Base-by-base conservation (phyloP, 2,329 filamentous ascomycete species). In the Aspergillus persii region DNA sequence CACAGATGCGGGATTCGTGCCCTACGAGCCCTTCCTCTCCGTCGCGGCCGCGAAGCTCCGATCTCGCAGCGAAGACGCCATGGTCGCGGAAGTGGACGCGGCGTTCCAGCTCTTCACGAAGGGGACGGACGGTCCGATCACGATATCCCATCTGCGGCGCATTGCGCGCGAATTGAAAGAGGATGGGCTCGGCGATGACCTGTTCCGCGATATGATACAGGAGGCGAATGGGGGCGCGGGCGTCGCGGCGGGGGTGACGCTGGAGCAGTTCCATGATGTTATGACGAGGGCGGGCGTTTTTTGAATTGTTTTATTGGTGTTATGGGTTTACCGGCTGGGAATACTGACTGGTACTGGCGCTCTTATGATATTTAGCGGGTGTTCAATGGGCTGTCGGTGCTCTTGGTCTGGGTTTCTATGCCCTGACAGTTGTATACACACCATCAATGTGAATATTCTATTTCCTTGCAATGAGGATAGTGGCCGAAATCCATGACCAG, bases 181-280 rank as follows among this genome's bases (percentile, higher is more conserved):
- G 77, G 91, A 88, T 54, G 67, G 62, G 62, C 88, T 96, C 27
- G 85, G 86, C 60, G 95, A 98, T 69, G 88, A 91, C 52, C 77
- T 96, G 71, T 79, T 99, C 71, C 86, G 86, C 78, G 92, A 97
- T 79, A 99, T 99, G 95, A 89, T 99, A 59, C 80, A 92, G 52
- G 94, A 98, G 81, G 95, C 94, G 52, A 97, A 96, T 75, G 91
- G 90, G 2, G 92, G 91, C 1, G 86, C 83, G 3, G 88, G 89
- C 15, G 84, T 90, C 9, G 85, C 81, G 41, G 84, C 81, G 58
- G 91, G 90, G 7, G 94, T 96, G 8, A 85, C 81, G 46, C 80
- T 88, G 70, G 88, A 90, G 54, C 91, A 97, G 70, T 96, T 96
- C 77, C 89, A 92, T 76, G 85, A 85, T 56, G 90, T 96, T 4